Evolutionary conservation across 1,139 yeast genomes (phyloP).

Genomic region (Candida sp.): DNA sequence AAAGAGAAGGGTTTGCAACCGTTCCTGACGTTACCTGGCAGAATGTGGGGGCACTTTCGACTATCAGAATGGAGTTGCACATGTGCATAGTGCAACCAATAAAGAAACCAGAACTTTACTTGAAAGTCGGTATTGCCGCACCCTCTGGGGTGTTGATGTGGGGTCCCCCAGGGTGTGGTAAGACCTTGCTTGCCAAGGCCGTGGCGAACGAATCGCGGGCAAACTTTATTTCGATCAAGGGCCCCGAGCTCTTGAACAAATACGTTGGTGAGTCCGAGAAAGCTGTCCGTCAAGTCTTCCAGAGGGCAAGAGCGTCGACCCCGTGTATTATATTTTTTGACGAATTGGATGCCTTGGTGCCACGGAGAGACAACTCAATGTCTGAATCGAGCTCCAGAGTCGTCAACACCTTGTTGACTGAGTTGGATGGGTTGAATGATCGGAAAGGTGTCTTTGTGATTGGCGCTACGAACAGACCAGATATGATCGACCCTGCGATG

Average conservation of each 20-base stretch:
- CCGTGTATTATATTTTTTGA: conserved; percentile 98
- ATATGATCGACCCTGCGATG: conserved; percentile 99
- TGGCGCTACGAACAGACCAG: conserved; percentile 98
- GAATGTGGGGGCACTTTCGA: conserved; percentile 87
- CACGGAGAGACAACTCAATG: conserved; percentile 85
- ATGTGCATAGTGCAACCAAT: conserved; percentile 99
- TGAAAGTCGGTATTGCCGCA: conserved; percentile 91
- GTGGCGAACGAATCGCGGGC: conserved; percentile 98
- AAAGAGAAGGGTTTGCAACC: conserved; percentile 98
- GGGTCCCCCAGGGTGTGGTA: conserved; percentile 99
- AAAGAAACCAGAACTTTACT: conserved; percentile 87
- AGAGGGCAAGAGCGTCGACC: conserved; percentile 91
- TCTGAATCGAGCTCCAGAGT: conserved; percentile 95
- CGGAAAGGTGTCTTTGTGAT: conserved; percentile 92
- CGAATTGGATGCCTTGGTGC: conserved; percentile 95
- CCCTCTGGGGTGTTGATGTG: conserved; percentile 97
- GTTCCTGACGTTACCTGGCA: conserved; percentile 98
- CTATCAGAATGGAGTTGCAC: conserved; percentile 86
- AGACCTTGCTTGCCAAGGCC: conserved; percentile 93
- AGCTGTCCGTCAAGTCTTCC: conserved; percentile 94
- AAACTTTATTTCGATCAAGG: conserved; percentile 92
- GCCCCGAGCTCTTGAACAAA: conserved; percentile 93
- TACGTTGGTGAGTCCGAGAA: conserved; percentile 97
- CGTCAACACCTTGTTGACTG: conserved; percentile 92
- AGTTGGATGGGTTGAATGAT: conserved; percentile 92